Percentiles rank a stretch among this genome's conserved stretches.
Evolutionary conservation across 2,329 filamentous ascomycete genomes (phyloP).

Genomic region (Pseudogymnoascus sp.): DNA sequence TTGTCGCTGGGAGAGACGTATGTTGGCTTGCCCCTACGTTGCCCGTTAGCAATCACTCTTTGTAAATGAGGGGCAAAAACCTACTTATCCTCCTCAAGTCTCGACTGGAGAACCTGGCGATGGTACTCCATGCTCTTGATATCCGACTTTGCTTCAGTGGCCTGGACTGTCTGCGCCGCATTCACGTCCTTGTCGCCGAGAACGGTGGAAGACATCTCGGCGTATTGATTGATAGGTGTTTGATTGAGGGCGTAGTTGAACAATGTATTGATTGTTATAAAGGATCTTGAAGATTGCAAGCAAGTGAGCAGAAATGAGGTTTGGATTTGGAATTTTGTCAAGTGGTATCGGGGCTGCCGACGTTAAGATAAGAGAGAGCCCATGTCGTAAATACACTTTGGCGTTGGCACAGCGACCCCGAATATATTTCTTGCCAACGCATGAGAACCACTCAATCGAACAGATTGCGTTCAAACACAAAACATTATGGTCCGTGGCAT

Average conservation of each 20-base stretch:
- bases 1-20: slow-evolving; percentile 82
- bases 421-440: background rate
- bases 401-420: slow-evolving; percentile 2
- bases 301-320: background rate
- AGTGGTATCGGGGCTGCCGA: background rate
- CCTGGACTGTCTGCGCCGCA: slow-evolving; percentile 24
- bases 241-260: background rate
- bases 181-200: slow-evolving; percentile 62
- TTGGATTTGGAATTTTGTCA: slow-evolving; percentile 4
- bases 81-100: slow-evolving; percentile 60
- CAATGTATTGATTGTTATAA: background rate
- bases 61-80: slow-evolving; percentile 28
- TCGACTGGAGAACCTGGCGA: slow-evolving; percentile 64
- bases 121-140: slow-evolving; percentile 69
- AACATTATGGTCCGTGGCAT: slow-evolving; percentile 4
- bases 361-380: slow-evolving; percentile 2
- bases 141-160: slow-evolving; percentile 32
- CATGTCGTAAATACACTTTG: slow-evolving; percentile 3
- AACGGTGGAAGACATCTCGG: slow-evolving; percentile 48
- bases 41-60: slow-evolving; percentile 12
- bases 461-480: background rate
- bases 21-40: slow-evolving; percentile 23
- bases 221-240: slow-evolving; percentile 4
- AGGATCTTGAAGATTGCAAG: background rate
- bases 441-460: slow-evolving; percentile 2